Evolutionary conservation across 2,329 filamentous ascomycete species (phyloP).

Genomic region (Conoideocrella luteorostrata): DNA sequence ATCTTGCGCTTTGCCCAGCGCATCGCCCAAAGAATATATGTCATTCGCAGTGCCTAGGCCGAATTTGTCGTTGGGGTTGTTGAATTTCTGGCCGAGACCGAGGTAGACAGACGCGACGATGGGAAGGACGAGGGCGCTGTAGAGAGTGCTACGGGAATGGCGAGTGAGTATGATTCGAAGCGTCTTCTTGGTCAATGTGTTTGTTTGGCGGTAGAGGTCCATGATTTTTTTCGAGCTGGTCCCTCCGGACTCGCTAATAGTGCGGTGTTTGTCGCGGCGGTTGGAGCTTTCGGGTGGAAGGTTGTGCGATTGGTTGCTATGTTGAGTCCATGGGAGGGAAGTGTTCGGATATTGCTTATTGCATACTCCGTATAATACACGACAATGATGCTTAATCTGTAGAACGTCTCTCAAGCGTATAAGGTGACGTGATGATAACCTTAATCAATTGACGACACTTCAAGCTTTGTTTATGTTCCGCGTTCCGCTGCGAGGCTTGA

Average conservation of each 20-base stretch:
- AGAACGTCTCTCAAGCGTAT: too few species aligned
- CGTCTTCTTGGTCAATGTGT: conserved; percentile 52
- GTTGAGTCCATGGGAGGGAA: too few species aligned
- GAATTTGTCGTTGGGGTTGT: conserved; percentile 64
- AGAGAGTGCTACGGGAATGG: conserved; percentile 42
- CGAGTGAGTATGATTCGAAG: conserved; percentile 48
- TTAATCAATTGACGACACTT: too few species aligned
- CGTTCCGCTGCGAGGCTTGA: too few species aligned
- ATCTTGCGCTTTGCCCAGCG: conserved; percentile 48
- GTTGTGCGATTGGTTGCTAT: too few species aligned
- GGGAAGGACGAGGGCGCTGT: conserved; percentile 51
- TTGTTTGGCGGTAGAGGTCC: conserved; percentile 46
- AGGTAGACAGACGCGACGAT: conserved; percentile 50
- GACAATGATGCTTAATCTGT: too few species aligned
- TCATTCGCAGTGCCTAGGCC: conserved; percentile 59
- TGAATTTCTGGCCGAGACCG: conserved; percentile 68
- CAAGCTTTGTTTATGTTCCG: too few species aligned
- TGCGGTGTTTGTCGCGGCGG: too few species aligned
- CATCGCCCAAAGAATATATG: conserved; percentile 58
- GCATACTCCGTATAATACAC: too few species aligned
- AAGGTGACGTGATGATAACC: too few species aligned
- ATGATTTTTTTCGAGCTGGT: conserved; percentile 25
- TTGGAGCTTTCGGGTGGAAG: not conserved
- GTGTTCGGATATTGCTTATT: too few species aligned
- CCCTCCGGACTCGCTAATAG: not conserved